Conservation (phyloP, 129 eudicot genomes). For the Cynara cardunculus region DNA sequence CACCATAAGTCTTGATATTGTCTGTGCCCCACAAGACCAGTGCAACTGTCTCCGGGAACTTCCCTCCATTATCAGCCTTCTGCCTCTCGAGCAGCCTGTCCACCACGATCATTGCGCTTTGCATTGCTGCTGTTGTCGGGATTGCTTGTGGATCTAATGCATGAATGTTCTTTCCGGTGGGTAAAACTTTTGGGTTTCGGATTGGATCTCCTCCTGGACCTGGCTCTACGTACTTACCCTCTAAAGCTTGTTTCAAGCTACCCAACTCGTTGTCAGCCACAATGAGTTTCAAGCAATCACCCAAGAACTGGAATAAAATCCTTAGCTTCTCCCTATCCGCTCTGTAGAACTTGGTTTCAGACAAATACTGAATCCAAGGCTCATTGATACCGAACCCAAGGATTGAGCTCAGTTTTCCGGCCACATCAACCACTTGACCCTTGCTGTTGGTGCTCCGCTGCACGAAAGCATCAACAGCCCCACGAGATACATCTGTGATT, state of each 20-base stretch:
- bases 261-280: conserved; percentile 94
- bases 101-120: conserved; percentile 91
- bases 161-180: conserved; percentile 95
- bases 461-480: conserved; percentile 78
- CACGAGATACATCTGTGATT: conserved; percentile 88
- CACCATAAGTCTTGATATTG: conserved; percentile 95
- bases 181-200: conserved; percentile 93
- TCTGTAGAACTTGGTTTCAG: conserved; percentile 75
- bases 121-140: conserved; percentile 97
- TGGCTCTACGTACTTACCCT: conserved; percentile 93
- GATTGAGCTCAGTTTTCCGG: conserved; percentile 55
- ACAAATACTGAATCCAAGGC: conserved; percentile 88
- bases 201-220: conserved; percentile 99
- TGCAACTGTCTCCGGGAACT: conserved; percentile 94
- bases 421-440: conserved; percentile 84
- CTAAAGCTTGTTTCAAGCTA: conserved; percentile 86
- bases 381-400: conserved; percentile 91
- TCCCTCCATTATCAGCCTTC: conserved; percentile 93
- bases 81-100: conserved; percentile 95
- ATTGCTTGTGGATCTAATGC: conserved; percentile 98
- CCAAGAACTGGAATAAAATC: conserved; percentile 61
- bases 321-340: conserved; percentile 92
- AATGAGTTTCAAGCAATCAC: conserved; percentile 81
- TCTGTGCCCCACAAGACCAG: conserved; percentile 99
- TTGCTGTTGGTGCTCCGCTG: conserved; percentile 73